Conservation (phyloP, 2,329 filamentous ascomycete species). For the Penicillium sp. region DNA sequence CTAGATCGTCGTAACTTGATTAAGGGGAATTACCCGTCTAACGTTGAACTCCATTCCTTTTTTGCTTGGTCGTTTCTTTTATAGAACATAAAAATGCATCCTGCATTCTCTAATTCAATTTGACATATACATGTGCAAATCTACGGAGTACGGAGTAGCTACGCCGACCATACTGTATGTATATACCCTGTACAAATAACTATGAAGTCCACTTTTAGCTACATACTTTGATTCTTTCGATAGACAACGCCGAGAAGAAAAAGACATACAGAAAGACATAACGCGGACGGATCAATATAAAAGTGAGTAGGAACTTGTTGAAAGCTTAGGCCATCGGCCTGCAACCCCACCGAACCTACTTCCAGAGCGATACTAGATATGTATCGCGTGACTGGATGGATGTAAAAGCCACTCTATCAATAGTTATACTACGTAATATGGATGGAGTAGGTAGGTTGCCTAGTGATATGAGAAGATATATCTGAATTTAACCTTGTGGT, state of each 20-base stretch:
- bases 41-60: constrained; percentile 3
- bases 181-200: too few species aligned
- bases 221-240: neutral
- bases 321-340: neutral
- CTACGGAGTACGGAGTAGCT: too few species aligned
- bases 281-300: neutral
- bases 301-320: neutral
- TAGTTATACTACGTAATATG: neutral
- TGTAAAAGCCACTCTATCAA: neutral
- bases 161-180: too few species aligned
- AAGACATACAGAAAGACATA: neutral
- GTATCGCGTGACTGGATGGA: neutral
- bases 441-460: neutral
- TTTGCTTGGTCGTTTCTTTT: neutral
- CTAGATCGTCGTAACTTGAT: constrained; percentile 13
- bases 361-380: neutral
- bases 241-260: neutral
- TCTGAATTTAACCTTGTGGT: neutral
- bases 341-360: neutral
- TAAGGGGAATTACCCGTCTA: neutral
- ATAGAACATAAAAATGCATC: neutral
- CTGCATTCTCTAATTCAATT: neutral
- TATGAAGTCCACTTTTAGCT: neutral
- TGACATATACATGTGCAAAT: too few species aligned
- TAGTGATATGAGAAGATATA: neutral